These are phyloP conservation scores for Oryza officinalis DNA, from an alignment of 176 grass and related monocot genomes.

Conservation along the genomic window DNA sequence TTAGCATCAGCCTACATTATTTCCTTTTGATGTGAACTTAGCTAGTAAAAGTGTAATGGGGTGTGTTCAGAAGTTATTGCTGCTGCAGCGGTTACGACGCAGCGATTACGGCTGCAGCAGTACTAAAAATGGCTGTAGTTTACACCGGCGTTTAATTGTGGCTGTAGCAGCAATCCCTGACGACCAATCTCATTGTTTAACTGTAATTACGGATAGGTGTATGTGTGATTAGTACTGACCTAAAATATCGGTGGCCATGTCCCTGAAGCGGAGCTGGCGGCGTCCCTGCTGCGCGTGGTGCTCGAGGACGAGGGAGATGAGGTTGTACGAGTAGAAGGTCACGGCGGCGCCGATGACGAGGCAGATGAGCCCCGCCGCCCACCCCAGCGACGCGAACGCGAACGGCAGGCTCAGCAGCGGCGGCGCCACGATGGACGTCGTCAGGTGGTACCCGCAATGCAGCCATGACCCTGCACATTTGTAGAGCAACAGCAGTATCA, in stretches of 20 bases:
- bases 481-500: neutral
- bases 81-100: too few relatives aligned
- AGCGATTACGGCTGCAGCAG: too few relatives aligned
- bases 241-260: slow-evolving; percentile 87
- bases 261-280: slow-evolving; percentile 88
- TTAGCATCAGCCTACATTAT: neutral
- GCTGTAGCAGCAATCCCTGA: too few relatives aligned
- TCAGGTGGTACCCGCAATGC: slow-evolving; percentile 92
- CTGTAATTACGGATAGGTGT: neutral
- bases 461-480: slow-evolving; percentile 71
- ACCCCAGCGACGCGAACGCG: slow-evolving; percentile 77
- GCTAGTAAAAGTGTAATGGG: too few relatives aligned
- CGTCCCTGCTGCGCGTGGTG: slow-evolving; percentile 82
- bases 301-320: slow-evolving; percentile 87
- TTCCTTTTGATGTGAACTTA: neutral
- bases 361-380: slow-evolving; percentile 60
- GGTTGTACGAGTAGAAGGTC: slow-evolving; percentile 98
- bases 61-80: too few relatives aligned
- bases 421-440: slow-evolving; percentile 88
- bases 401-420: slow-evolving; percentile 88
- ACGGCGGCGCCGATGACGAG: slow-evolving; percentile 60
- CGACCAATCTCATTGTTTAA: too few relatives aligned
- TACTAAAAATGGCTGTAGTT: too few relatives aligned
- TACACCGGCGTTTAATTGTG: too few relatives aligned
- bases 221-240: slow-evolving; percentile 41